Percentiles rank a stretch among this genome's conserved stretches.
phyloP scores from a whole-genome alignment of 306 rosid species.

The cucumber (Cucumis sativus) region Cucumber_9930_V3 NC_026659.2:26863001-26863500 shows the following conservation, averaged over 20 bases:
- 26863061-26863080: not conserved
- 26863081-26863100: not conserved
- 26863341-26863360: constrained; percentile 80
- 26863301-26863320: constrained; percentile 24
- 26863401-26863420: constrained; percentile 16
- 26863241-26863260: not conserved
- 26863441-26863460: constrained; percentile 32
- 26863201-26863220: not conserved
- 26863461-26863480: constrained; percentile 51
- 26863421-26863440: constrained; percentile 13
- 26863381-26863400: constrained; percentile 54
- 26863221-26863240: not conserved
- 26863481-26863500: constrained; percentile 71
- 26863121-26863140: not conserved
- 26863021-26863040: not conserved
- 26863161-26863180: not conserved
- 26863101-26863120: not conserved
- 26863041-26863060: not conserved
- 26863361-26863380: constrained; percentile 78
- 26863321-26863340: constrained; percentile 43
- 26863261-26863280: not conserved
- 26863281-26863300: not conserved
- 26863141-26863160: not conserved
- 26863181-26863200: not conserved
- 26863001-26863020: not conserved